Evolutionary conservation across 129 eudicot genomes (phyloP).

Genomic region (Arctium lappa): DNA sequence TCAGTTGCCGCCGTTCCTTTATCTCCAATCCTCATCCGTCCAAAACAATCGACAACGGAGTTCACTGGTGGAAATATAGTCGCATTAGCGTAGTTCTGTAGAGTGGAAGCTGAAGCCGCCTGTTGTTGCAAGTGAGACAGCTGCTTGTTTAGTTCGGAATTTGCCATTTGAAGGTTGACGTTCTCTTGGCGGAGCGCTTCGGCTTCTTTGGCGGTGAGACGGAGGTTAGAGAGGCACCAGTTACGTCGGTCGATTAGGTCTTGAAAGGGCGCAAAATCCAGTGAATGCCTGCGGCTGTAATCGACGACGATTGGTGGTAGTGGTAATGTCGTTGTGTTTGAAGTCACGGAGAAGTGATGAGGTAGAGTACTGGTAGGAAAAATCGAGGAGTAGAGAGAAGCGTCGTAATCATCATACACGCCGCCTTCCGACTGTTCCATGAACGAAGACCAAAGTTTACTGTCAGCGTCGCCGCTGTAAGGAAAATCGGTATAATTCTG

Average conservation of each 20-base stretch:
- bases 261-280: conserved; percentile 46
- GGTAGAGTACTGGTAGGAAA: conserved; percentile 29
- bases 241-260: conserved; percentile 51
- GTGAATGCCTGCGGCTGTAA: conserved; percentile 26
- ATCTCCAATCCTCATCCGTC: conserved; percentile 40
- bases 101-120: conserved; percentile 32
- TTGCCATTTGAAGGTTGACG: conserved; percentile 62
- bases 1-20: conserved; percentile 18
- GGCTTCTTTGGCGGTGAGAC: conserved; percentile 49
- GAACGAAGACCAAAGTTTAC: conserved; percentile 30
- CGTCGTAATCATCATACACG: conserved; percentile 25
- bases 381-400: conserved; percentile 38
- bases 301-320: conserved; percentile 21
- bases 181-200: conserved; percentile 88
- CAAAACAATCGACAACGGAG: conserved; percentile 29
- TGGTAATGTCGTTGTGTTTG: conserved; percentile 17
- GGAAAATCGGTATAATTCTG: conserved; percentile 45
- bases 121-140: conserved; percentile 38
- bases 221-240: conserved; percentile 56
- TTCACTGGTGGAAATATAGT: conserved; percentile 9
- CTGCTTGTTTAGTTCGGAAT: conserved; percentile 52
- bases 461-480: conserved; percentile 25
- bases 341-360: conserved; percentile 14
- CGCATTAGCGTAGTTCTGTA: conserved; percentile 21
- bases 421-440: conserved; percentile 32